These are phyloP conservation scores for Calvatia gigantea DNA, from an alignment of 768 basidiomycete species.

Conservation along the genomic window DNA sequence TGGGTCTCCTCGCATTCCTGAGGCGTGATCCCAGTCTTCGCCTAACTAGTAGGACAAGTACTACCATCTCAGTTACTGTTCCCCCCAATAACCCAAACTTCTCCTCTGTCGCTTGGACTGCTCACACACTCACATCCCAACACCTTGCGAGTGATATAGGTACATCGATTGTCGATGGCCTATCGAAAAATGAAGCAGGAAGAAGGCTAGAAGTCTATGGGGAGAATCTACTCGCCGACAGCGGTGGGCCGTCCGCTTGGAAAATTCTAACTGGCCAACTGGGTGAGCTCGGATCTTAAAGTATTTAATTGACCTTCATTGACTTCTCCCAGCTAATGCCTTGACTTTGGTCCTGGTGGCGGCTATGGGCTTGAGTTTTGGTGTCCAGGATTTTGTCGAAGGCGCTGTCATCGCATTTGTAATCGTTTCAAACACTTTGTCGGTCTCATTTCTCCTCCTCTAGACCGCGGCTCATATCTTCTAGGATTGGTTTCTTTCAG, in stretches of 20 bases:
- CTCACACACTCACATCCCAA: conserved; percentile 27
- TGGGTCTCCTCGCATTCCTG: background rate
- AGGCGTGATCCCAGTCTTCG: conserved; percentile 14
- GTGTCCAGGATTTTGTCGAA: conserved; percentile 50
- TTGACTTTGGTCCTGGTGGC: conserved; percentile 32
- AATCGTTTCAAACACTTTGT: conserved; percentile 39
- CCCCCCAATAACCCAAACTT: conserved; percentile 28
- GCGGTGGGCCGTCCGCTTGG: conserved; percentile 31
- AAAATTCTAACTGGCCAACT: conserved; percentile 32
- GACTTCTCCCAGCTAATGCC: conserved; percentile 47
- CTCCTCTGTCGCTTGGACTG: conserved; percentile 25
- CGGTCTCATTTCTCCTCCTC: conserved; percentile 5
- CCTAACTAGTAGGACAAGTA: conserved; percentile 27
- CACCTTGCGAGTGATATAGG: conserved; percentile 29
- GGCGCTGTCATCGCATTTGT: conserved; percentile 48
- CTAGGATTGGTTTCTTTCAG: conserved; percentile 41
- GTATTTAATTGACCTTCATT: too few relatives aligned
- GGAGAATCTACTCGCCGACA: conserved; percentile 30
- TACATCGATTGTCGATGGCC: conserved; percentile 29
- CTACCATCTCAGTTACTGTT: conserved; percentile 30
- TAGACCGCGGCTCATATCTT: background rate
- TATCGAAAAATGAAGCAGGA: conserved; percentile 32
- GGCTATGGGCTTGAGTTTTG: conserved; percentile 50
- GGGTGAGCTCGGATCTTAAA: conserved; percentile 23
- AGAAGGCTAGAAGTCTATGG: conserved; percentile 29